Conservation (phyloP, 257 asterid species). For the Penstemon barbatus region DNA sequence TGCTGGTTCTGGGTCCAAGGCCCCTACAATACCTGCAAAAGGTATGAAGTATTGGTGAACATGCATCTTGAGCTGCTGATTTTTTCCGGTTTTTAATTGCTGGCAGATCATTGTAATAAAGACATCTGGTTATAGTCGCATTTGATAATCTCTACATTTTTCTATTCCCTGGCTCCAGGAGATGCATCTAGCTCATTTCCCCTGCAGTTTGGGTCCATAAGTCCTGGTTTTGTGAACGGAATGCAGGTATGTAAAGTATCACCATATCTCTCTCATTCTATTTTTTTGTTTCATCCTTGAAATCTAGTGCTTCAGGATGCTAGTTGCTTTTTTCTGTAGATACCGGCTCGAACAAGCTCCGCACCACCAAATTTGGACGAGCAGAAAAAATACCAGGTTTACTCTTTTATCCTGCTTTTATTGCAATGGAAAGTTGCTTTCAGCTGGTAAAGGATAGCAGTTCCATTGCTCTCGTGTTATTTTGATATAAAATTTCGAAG, state of each 20-base stretch:
- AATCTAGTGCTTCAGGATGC: constrained; percentile 11
- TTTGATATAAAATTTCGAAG: constrained; percentile 1
- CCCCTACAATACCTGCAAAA: constrained; percentile 57
- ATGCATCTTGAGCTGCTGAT: neutral
- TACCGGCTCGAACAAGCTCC: constrained; percentile 93
- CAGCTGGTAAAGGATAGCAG: constrained; percentile 2
- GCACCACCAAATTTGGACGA: constrained; percentile 96
- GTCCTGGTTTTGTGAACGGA: constrained; percentile 77
- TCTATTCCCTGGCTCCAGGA: constrained; percentile 48
- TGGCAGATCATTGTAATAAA: neutral
- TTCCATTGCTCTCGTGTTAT: constrained; percentile 11
- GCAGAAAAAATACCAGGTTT: constrained; percentile 88
- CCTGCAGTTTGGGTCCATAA: constrained; percentile 89
- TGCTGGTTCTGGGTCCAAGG: constrained; percentile 42
- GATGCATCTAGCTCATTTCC: constrained; percentile 66
- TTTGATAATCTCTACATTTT: constrained; percentile 24
- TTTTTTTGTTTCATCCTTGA: constrained; percentile 13
- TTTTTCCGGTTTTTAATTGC: neutral
- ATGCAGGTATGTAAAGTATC: constrained; percentile 58
- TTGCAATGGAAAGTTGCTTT: constrained; percentile 11
- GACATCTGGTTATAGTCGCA: constrained; percentile 2
- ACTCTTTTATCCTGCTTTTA: constrained; percentile 24
- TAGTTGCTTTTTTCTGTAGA: constrained; percentile 42
- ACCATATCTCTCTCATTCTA: neutral
- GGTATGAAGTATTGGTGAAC: constrained; percentile 37